Evolutionary conservation across 176 grass and related monocot species (phyloP).

Genomic region (Rhynchospora breviuscula): DNA sequence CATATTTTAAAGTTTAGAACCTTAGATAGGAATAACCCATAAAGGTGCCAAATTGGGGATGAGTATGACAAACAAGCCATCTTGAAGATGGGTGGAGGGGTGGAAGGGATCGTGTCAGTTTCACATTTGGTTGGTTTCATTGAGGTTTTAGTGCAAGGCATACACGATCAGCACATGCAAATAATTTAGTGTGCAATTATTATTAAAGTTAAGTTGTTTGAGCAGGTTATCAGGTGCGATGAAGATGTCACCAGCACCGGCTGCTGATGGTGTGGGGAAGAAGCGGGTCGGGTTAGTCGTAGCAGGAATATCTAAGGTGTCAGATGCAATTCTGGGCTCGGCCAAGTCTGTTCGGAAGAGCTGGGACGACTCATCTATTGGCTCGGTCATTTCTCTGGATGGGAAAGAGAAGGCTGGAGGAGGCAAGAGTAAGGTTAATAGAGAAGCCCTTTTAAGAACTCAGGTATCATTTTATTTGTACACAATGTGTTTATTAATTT

Average conservation of each 20-base stretch:
- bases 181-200: neutral
- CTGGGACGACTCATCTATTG: constrained; percentile 64
- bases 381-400: constrained; percentile 29
- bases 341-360: constrained; percentile 65
- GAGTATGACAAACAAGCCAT: neutral
- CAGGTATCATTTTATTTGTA: constrained; percentile 44
- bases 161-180: neutral
- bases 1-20: too few species aligned
- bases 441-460: constrained; percentile 53
- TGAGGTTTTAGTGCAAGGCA: neutral
- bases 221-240: constrained; percentile 34
- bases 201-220: neutral
- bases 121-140: neutral
- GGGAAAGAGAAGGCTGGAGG: constrained; percentile 33
- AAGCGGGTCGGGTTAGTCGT: constrained; percentile 68
- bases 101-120: neutral
- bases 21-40: neutral
- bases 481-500: neutral
- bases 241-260: constrained; percentile 32
- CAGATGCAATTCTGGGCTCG: constrained; percentile 51
- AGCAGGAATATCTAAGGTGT: constrained; percentile 66
- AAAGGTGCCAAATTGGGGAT: neutral
- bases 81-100: neutral
- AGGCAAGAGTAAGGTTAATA: constrained; percentile 43
- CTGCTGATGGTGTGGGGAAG: constrained; percentile 43